Percentiles rank a stretch among this genome's conserved stretches.
Conservation (phyloP, 495 filamentous ascomycete genomes). For the Cairneyella variabilis region DNA sequence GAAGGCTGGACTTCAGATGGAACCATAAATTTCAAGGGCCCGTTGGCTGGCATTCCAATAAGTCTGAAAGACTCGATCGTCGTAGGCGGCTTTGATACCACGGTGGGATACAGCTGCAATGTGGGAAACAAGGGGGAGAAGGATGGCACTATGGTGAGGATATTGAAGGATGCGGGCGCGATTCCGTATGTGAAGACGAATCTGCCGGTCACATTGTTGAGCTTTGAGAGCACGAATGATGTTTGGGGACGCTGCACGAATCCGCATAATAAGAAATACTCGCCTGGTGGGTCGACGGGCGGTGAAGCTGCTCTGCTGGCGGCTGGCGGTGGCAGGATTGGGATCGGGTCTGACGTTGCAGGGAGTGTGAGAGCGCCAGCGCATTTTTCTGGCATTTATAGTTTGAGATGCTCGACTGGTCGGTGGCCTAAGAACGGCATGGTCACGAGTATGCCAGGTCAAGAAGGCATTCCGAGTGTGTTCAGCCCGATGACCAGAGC, state of each 20-base stretch:
- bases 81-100: conserved; percentile 82
- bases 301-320: conserved; percentile 86
- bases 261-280: conserved; percentile 78
- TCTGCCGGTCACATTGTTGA: conserved; percentile 84
- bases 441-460: conserved; percentile 86
- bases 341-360: conserved; percentile 91
- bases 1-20: conserved; percentile 66
- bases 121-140: conserved; percentile 58
- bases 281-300: conserved; percentile 87
- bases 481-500: conserved; percentile 95
- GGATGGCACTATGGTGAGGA: conserved; percentile 71
- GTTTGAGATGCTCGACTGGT: conserved; percentile 88
- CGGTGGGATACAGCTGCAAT: conserved; percentile 75
- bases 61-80: conserved; percentile 85
- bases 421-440: conserved; percentile 88
- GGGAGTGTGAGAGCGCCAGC: conserved; percentile 88
- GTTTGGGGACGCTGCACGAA: conserved; percentile 82
- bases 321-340: conserved; percentile 81
- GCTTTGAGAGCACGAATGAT: conserved; percentile 89
- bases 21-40: conserved; percentile 70
- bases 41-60: conserved; percentile 85
- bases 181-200: conserved; percentile 96
- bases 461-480: conserved; percentile 86
- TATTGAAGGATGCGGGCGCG: conserved; percentile 93
- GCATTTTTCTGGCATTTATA: conserved; percentile 88